Base-by-base conservation (phyloP, 331 rosid genomes). In the Acacia concinna region DNA sequence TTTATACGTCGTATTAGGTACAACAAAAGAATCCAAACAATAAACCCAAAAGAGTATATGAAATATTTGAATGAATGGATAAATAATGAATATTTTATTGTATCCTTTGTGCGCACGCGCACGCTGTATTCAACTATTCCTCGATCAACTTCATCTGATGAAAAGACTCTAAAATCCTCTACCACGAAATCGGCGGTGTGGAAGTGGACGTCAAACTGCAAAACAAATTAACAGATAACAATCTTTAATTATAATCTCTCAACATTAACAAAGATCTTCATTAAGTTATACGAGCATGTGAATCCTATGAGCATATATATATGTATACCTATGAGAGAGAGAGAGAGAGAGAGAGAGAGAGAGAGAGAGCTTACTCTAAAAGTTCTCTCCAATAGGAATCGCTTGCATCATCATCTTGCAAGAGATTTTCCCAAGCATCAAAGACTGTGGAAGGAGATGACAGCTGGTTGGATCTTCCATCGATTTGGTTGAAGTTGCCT, bases 351-450 rank as follows among this genome's bases (percentile, higher is more conserved):
- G 0, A 6, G 3, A 18, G 9, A 15, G 6, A n/a, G 62, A 21
- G 62, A 65, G 52, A 76, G 30, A 73, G 40, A 46, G 78, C 60
- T 67, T 84, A 95, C 99, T 84, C 87, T 71, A 92, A 82, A 80
- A 95, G 84, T 68, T 93, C 90, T 86, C 86, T 92, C 99, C 99
- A 95, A 73, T 86, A 94, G 25, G 96, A 86, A 56, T 70, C 96
- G 28, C 67, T 84, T 38, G 84, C 28, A 75, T 91, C 90, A 74
- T 91, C 91, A 73, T 88, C 89, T 12, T 88, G 91, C 91, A 90
- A 79, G 79, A 91, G 80, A 73, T 87, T 88, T 27, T 91, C 97
- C 96, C 93, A 95, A 69, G 81, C 87, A 37, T 93, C 94, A 80
- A 85, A 87, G 77, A 76, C 30, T 30, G 81, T 15, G 49, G 87